Evolutionary conservation across 2,329 filamentous ascomycete species (phyloP).

Genomic region (Epichloe gansuensis): DNA sequence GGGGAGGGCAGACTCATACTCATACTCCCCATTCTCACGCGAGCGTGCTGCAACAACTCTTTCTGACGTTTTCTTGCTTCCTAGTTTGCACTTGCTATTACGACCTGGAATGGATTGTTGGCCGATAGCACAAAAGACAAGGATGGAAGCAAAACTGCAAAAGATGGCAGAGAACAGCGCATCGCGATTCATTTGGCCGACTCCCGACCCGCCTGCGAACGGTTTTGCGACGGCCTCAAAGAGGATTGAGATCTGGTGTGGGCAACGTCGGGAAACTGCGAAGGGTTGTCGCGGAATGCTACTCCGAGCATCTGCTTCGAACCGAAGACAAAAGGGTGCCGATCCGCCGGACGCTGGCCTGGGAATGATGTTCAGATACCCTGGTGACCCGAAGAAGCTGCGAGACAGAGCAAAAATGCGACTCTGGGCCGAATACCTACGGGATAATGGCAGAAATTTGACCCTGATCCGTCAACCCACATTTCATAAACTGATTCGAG

Average conservation of each 20-base stretch:
- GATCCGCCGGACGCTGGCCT: conserved; percentile 74
- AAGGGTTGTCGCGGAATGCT: conserved; percentile 69
- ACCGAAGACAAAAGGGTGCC: conserved; percentile 49
- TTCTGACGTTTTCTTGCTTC: not conserved
- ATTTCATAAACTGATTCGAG: conserved; percentile 93
- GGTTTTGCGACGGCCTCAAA: conserved; percentile 96
- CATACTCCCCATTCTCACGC: too few relatives aligned
- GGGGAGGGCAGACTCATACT: too few relatives aligned
- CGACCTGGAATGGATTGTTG: conserved; percentile 76
- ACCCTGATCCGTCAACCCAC: conserved; percentile 91
- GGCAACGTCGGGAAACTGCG: conserved; percentile 80
- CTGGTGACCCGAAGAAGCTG: conserved; percentile 86
- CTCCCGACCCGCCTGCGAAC: conserved; percentile 77
- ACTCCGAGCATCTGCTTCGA: conserved; percentile 73
- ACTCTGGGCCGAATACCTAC: conserved; percentile 90
- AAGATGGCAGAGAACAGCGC: conserved; percentile 54
- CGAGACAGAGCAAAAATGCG: conserved; percentile 95
- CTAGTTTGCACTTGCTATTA: conserved; percentile 82
- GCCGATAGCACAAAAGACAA: conserved; percentile 43
- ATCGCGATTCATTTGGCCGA: conserved; percentile 87
- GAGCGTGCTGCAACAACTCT: not conserved
- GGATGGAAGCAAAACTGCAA: conserved; percentile 28
- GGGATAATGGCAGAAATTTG: conserved; percentile 87
- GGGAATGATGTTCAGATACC: conserved; percentile 86
- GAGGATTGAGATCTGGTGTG: conserved; percentile 73